A percentile compares a stretch with the other conserved stretches of the same genome.
These are phyloP conservation scores for Gentiana straminea DNA, from an alignment of 257 asterid genomes.

Conservation along the genomic window DNA sequence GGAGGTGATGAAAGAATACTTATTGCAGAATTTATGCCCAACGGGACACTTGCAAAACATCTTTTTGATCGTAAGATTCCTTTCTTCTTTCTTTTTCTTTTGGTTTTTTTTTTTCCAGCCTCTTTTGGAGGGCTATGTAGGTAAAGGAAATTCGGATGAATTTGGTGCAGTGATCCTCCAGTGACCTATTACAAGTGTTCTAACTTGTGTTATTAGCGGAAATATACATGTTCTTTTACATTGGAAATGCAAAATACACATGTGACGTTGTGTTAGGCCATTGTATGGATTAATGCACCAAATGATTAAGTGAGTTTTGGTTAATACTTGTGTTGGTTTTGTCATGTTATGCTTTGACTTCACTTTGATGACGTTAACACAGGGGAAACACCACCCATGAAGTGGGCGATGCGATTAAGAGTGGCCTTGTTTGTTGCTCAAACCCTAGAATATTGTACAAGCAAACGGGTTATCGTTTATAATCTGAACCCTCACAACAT, in stretches of 20 bases:
- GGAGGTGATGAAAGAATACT: slow-evolving; percentile 92
- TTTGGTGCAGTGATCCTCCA: too few species aligned
- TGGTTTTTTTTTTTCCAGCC: background rate
- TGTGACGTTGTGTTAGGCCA: too few species aligned
- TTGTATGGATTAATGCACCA: too few species aligned
- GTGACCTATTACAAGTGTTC: too few species aligned
- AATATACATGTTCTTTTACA: too few species aligned
- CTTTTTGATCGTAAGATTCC: slow-evolving; percentile 68
- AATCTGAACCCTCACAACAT: slow-evolving; percentile 87
- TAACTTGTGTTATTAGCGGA: too few species aligned
- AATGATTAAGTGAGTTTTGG: too few species aligned
- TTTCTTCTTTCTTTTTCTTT: background rate
- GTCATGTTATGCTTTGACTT: too few species aligned
- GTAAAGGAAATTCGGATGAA: too few species aligned
- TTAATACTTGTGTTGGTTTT: too few species aligned
- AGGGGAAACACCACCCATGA: slow-evolving; percentile 97
- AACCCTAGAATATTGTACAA: slow-evolving; percentile 75
- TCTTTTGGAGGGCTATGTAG: too few species aligned
- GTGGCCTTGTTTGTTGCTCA: slow-evolving; percentile 77
- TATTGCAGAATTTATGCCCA: slow-evolving; percentile 86
- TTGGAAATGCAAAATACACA: too few species aligned
- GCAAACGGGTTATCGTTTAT: slow-evolving; percentile 73
- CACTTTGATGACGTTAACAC: slow-evolving; percentile 10
- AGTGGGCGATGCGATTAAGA: slow-evolving; percentile 92
- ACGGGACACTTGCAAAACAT: slow-evolving; percentile 90